Conservation (phyloP, 2,329 filamentous ascomycete species). For the Aspergillus clavatus region DNA sequence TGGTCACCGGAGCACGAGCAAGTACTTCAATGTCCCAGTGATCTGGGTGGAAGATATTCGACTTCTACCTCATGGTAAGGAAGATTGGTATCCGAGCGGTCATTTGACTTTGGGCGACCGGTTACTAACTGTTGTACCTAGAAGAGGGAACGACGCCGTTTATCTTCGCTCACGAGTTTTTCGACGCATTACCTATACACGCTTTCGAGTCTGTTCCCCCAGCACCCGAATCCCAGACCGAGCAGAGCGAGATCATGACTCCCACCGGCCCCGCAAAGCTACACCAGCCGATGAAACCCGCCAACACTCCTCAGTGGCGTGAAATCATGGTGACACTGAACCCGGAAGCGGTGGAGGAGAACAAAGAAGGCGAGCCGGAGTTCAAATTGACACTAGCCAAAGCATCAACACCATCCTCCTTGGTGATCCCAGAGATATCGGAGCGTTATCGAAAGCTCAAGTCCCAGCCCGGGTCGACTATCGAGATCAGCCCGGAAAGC, state of each 20-base stretch:
- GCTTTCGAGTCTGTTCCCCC: slow-evolving; percentile 74
- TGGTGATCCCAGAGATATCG: slow-evolving; percentile 78
- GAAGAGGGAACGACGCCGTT: slow-evolving; percentile 72
- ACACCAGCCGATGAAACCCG: slow-evolving; percentile 37
- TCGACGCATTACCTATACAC: slow-evolving; percentile 94
- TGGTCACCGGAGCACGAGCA: slow-evolving; percentile 70
- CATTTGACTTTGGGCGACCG: too few relatives aligned
- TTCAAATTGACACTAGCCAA: slow-evolving; percentile 81
- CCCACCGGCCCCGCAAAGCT: slow-evolving; percentile 46
- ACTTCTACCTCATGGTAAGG: slow-evolving; percentile 67
- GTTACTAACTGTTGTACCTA: too few relatives aligned
- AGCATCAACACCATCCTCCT: slow-evolving; percentile 71
- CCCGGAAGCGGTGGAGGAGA: slow-evolving; percentile 51
- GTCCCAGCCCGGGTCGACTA: slow-evolving; percentile 60
- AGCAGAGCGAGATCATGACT: slow-evolving; percentile 49
- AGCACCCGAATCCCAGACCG: slow-evolving; percentile 40
- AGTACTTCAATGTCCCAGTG: slow-evolving; percentile 68
- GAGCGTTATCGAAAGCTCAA: slow-evolving; percentile 73
- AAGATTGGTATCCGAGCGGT: too few relatives aligned
- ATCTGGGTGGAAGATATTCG: slow-evolving; percentile 88
- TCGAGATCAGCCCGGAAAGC: slow-evolving; percentile 88
- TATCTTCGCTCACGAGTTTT: slow-evolving; percentile 96
- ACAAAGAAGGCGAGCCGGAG: slow-evolving; percentile 58
- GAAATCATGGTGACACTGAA: slow-evolving; percentile 73
- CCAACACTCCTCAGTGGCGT: slow-evolving; percentile 63